A percentile compares a stretch with the other conserved stretches of the same genome.
phyloP scores from a whole-genome alignment of 371 early-diverging fungal species.

The Saksenaea vasiformis region DNA sequence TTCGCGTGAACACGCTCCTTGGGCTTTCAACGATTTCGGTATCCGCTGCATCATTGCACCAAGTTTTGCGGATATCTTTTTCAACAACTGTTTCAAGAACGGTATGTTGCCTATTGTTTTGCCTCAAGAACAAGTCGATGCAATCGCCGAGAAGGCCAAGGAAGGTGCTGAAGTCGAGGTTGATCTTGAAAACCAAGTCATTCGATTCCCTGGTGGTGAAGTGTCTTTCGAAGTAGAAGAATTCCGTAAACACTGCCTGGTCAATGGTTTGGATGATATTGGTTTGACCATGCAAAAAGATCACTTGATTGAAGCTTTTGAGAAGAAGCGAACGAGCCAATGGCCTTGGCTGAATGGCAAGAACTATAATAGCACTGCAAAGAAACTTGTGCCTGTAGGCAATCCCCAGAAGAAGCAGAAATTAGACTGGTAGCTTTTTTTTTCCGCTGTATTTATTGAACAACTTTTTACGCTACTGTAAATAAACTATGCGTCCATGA shows the following conservation, averaged over 20 bases:
- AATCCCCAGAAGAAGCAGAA: constrained; percentile 35
- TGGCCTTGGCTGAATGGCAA: constrained; percentile 74
- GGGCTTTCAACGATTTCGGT: constrained; percentile 75
- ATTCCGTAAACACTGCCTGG: constrained; percentile 63
- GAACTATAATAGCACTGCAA: constrained; percentile 42
- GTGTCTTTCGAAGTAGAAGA: constrained; percentile 58
- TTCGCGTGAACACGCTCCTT: constrained; percentile 76
- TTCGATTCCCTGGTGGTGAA: constrained; percentile 39
- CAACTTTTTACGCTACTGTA: too few relatives aligned
- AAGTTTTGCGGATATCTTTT: constrained; percentile 72
- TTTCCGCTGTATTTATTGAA: not conserved
- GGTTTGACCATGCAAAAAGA: constrained; percentile 70
- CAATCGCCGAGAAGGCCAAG: constrained; percentile 50
- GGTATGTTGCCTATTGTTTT: constrained; percentile 65
- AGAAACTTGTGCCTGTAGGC: constrained; percentile 30
- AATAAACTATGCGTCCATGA: too few relatives aligned
- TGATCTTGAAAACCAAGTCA: constrained; percentile 55
- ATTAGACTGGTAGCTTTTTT: constrained; percentile 44
- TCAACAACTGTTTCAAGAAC: constrained; percentile 76
- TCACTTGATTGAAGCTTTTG: constrained; percentile 53
- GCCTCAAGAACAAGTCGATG: constrained; percentile 38
- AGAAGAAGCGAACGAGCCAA: constrained; percentile 43
- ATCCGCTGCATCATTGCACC: constrained; percentile 70
- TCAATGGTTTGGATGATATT: constrained; percentile 74
- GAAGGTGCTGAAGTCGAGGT: constrained; percentile 51